phyloP scores from a whole-genome alignment of 768 basidiomycete species.

The Phaffia australis region DNA sequence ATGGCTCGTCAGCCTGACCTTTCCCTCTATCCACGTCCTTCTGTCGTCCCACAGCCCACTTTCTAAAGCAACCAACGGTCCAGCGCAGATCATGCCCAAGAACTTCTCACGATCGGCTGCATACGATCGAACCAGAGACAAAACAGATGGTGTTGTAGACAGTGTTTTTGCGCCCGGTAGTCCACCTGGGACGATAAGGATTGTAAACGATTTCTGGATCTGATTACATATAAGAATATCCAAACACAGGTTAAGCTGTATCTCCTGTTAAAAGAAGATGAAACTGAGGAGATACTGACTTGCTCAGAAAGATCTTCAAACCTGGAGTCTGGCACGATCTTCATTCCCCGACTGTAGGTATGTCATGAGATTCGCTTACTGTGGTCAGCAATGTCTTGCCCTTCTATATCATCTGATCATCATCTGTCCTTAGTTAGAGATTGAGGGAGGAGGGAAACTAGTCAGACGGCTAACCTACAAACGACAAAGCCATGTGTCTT shows the following conservation, averaged over 20 bases:
- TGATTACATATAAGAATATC: too few species aligned
- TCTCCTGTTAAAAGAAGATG: background rate
- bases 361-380: too few species aligned
- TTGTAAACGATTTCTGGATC: background rate
- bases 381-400: too few species aligned
- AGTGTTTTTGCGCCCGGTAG: constrained; percentile 16
- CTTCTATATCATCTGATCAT: background rate
- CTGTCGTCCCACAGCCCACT: background rate
- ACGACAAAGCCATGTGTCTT: too few species aligned
- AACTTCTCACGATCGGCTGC: background rate
- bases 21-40: constrained; percentile 18
- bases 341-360: background rate
- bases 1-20: constrained; percentile 17
- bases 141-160: background rate
- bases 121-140: background rate
- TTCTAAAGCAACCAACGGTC: constrained; percentile 5
- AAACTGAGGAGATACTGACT: background rate
- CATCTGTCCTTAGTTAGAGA: background rate
- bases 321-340: constrained; percentile 7
- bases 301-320: constrained; percentile 4
- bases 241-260: too few species aligned
- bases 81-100: constrained; percentile 18
- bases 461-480: background rate
- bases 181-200: constrained; percentile 20
- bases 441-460: background rate